Conservation (phyloP, 176 grass and related monocot genomes). For the Musa itinerans region DNA sequence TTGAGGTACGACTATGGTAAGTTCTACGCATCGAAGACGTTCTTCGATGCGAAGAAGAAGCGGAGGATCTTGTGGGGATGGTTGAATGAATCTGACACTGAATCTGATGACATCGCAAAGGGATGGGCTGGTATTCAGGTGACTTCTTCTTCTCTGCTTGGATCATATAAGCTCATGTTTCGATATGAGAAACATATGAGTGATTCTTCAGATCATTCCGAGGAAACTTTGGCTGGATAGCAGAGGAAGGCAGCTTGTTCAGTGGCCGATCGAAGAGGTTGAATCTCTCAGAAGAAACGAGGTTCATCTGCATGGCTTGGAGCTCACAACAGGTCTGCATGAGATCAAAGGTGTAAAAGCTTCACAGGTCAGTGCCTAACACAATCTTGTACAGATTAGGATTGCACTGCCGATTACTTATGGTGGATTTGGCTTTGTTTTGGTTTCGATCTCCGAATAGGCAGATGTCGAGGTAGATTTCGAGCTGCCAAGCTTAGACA, state of each 20-base stretch:
- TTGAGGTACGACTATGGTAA: slow-evolving; percentile 65
- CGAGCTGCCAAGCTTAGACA: slow-evolving; percentile 29
- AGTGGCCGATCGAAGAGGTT: slow-evolving; percentile 79
- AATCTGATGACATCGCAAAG: slow-evolving; percentile 43
- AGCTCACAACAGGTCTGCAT: slow-evolving; percentile 45
- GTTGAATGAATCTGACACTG: slow-evolving; percentile 66
- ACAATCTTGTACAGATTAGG: not conserved
- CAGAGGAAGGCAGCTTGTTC: slow-evolving; percentile 53
- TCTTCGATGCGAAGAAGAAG: slow-evolving; percentile 49
- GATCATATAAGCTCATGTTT: not conserved
- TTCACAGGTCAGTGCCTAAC: slow-evolving; percentile 35
- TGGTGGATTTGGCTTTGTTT: not conserved
- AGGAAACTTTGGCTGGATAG: slow-evolving; percentile 72
- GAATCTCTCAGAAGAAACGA: slow-evolving; percentile 50
- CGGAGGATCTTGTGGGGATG: slow-evolving; percentile 74
- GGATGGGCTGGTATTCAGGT: slow-evolving; percentile 89
- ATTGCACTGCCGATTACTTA: not conserved
- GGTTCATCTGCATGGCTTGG: slow-evolving; percentile 30
- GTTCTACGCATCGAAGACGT: slow-evolving; percentile 84
- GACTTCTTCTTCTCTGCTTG: slow-evolving; percentile 10
- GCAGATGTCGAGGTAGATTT: slow-evolving; percentile 80
- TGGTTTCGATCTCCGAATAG: slow-evolving; percentile 34
- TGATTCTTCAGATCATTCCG: slow-evolving; percentile 41
- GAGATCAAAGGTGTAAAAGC: slow-evolving; percentile 60
- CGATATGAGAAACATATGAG: no score